Evolutionary conservation across 2,329 filamentous ascomycete genomes (phyloP), one percentile per base, ranked within the genome.

Genomic region (Microdochium bolleyi): DNA sequence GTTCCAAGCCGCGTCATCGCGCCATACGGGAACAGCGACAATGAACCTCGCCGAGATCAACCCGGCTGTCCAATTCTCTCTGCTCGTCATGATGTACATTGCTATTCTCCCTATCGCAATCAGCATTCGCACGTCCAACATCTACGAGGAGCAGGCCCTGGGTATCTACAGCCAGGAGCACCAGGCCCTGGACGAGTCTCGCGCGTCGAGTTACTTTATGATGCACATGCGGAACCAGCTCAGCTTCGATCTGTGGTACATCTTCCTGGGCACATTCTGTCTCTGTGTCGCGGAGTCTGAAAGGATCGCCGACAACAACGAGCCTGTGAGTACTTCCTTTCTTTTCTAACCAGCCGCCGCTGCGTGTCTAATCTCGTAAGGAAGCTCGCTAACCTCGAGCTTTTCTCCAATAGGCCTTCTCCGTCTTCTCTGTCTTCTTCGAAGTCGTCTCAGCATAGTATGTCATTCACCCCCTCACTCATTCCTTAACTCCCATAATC

Each of bases 11-110:
- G 69, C 58, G 56, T 81, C 60, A 66, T 73, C 56, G 63, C 77
- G 54, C 57, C 80, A 61, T 68, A 71, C 64, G 63, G 79, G 55
- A 66, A 80, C 60, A 65, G 73, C 70, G 67, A 79, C 67, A 60
- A 81, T 82, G 30, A 63, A 69, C 19, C 70, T 82, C 13, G 63
- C 76, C 3, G 63, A 62, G 1, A 69, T 83, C 2, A 78, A 75
- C 37, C 77, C 81, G 4, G 75, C 72, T 2, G 73, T 83, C 0
- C 81, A 82, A 54, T 73, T 84, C 34, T 74, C 80, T 32, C 78
- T 83, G 53, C 69, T 84, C 0, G 73, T 82, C 48, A 84, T 85
- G 82, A 85, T 85, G 82, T 85, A 84, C 64, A 83, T 85, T 49
- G 76, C 77, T 4, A 75, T 79, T 3, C 83, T 81, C 54, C 82